phyloP scores from a whole-genome alignment of 306 rosid species.

The Pterocarpus santalinus region DNA sequence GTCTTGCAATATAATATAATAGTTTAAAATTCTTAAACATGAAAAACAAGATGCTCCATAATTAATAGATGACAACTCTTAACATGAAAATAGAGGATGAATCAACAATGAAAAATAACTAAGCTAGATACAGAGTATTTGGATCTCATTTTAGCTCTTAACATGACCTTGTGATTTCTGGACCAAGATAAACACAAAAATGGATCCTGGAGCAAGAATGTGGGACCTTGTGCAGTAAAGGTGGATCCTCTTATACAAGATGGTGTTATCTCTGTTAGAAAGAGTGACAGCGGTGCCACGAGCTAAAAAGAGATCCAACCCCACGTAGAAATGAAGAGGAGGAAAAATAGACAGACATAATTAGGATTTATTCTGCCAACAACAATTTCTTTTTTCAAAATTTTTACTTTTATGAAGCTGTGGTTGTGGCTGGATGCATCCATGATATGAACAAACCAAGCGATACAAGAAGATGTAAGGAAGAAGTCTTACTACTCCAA shows the following conservation, averaged over 20 bases:
- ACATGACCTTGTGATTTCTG: neutral
- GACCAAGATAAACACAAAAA: no score
- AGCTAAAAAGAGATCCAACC: neutral
- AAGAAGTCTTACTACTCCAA: slow-evolving; percentile 86
- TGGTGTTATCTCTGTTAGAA: neutral
- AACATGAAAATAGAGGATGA: neutral
- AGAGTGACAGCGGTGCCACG: neutral
- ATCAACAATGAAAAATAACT: neutral
- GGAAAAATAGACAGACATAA: neutral
- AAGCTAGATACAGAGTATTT: neutral
- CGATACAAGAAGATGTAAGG: slow-evolving; percentile 17
- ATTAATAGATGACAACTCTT: neutral
- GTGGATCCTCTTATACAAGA: neutral
- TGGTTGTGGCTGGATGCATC: neutral
- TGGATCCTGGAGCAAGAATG: neutral
- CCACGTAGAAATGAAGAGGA: neutral
- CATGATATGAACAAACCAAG: slow-evolving; percentile 6
- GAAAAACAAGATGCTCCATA: neutral
- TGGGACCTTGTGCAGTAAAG: neutral
- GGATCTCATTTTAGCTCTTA: slow-evolving; percentile 13
- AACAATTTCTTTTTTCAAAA: neutral
- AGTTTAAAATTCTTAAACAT: neutral
- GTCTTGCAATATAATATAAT: neutral
- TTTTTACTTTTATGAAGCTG: neutral
- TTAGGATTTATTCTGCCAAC: slow-evolving; percentile 6